These are phyloP conservation scores for Neckera pumila DNA, from an alignment of 225 moss, liverwort and hornwort species.

Conservation along the genomic window DNA sequence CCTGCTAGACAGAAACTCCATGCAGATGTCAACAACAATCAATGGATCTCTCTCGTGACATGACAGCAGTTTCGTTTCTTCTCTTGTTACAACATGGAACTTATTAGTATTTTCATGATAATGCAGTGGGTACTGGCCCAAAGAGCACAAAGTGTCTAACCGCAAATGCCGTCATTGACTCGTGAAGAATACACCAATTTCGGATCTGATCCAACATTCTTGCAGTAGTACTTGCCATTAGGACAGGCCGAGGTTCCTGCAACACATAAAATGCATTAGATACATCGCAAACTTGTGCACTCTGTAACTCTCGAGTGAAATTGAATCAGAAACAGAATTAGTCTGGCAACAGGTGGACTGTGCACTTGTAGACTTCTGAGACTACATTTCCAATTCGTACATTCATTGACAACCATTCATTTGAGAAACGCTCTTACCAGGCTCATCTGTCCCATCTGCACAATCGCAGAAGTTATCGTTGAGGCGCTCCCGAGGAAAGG, in stretches of 20 bases:
- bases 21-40: background rate
- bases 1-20: background rate
- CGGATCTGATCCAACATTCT: slow-evolving; percentile 24
- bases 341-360: background rate
- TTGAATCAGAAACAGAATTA: background rate
- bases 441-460: slow-evolving; percentile 55
- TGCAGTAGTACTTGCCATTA: slow-evolving; percentile 34
- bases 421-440: slow-evolving; percentile 15
- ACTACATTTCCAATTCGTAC: background rate
- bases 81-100: background rate
- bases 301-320: background rate
- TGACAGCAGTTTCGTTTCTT: background rate
- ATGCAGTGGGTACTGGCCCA: background rate
- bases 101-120: background rate
- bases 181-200: slow-evolving; percentile 27
- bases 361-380: background rate
- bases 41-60: background rate
- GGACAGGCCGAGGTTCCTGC: slow-evolving; percentile 51
- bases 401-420: background rate
- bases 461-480: slow-evolving; percentile 57
- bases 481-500: slow-evolving; percentile 37
- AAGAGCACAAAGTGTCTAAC: slow-evolving; percentile 7
- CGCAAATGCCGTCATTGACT: slow-evolving; percentile 55
- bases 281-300: background rate
- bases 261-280: background rate